Base-by-base conservation (phyloP, 805 yeast species). In the Kodamaea restingae region DNA sequence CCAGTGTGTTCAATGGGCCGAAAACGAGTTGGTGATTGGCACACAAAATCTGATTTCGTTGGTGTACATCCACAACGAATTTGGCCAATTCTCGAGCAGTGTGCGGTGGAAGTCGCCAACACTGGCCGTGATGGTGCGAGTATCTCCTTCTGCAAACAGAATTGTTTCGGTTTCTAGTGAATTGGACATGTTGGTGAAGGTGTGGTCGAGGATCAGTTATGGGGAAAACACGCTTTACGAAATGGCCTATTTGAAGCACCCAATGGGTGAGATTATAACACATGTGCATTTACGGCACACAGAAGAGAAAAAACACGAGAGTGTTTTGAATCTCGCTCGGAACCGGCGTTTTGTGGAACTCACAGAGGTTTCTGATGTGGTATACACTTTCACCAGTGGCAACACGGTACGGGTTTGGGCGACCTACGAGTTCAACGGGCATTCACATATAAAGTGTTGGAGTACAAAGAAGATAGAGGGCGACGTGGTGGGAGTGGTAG, bases 131-230 rank as follows among this genome's bases (percentile, higher is more conserved):
- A 49, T 64, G 35, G 73, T 80, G 4, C 65, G 69, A 21, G 73
- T 85, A 17, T 77, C 95, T 0, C 78, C 76, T n/a, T 84, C 84
- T 46, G 76, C 88, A 0, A 72, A 73, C 37, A 67, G 80, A 32
- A 76, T 88, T 15, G 49, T 62, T 15, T 84, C 88, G 7, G 73
- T 82, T 35, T 70, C 75, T 27, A 80, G 84, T 0, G 65, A 64
- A 29, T 76, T 72, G 54, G 95, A 87, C 55, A 67, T 69, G 25
- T 64, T 84, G 10, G 79, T 86, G 20, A 87, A 86, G 53, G 67
- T 87, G 2, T 90, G 96, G 95, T 71, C 80, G 39, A 65, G 96
- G 36, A 68, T 79, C 6, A 74, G 83, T 6, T 85, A 80, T 51
- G 88, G 84, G 24, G 71, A 18, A 59, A 56, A 34, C 56, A 60